These are phyloP conservation scores for Globisporangium iwayamae DNA, from an alignment of 352 stramenopile species.

Conservation along the genomic window DNA sequence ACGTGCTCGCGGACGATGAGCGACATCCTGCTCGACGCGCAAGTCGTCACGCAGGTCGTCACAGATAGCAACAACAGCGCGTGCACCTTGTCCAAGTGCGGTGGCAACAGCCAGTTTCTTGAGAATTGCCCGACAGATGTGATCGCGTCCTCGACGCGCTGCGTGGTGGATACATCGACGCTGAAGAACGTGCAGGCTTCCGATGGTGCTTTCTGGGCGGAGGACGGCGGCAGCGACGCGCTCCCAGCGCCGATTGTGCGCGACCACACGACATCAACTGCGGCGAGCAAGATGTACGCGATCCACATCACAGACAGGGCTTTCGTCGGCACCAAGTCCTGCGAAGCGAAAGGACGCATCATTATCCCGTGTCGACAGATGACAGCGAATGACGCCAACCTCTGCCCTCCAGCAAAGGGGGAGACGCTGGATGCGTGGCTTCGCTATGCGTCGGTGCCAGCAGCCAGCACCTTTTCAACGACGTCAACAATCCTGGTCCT, in stretches of 20 bases:
- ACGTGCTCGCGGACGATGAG: slow-evolving; percentile 52
- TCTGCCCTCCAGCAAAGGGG: slow-evolving; percentile 34
- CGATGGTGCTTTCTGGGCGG: slow-evolving; percentile 50
- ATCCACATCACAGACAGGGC: slow-evolving; percentile 43
- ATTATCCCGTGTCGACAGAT: slow-evolving; percentile 65
- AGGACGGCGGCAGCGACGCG: slow-evolving; percentile 50
- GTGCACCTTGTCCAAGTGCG: slow-evolving; percentile 34
- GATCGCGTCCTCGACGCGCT: slow-evolving; percentile 36
- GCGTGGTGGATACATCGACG: slow-evolving; percentile 36
- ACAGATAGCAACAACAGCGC: slow-evolving; percentile 9
- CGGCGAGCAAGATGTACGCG: slow-evolving; percentile 39
- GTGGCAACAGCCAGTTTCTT: slow-evolving; percentile 51
- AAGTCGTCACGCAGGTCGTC: slow-evolving; percentile 30
- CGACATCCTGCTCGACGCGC: slow-evolving; percentile 48
- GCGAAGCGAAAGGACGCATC: slow-evolving; percentile 44
- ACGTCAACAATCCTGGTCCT: slow-evolving; percentile 45
- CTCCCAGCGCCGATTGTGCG: slow-evolving; percentile 50
- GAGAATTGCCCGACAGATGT: slow-evolving; percentile 28
- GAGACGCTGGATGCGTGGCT: slow-evolving; percentile 62
- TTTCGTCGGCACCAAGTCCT: slow-evolving; percentile 50
- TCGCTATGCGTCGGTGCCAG: slow-evolving; percentile 29
- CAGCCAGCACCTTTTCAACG: slow-evolving; percentile 45
- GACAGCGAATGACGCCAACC: slow-evolving; percentile 37
- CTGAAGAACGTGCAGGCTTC: slow-evolving; percentile 25
- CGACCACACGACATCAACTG: slow-evolving; percentile 30